Base-by-base conservation (phyloP, 768 basidiomycete species). In the Tephrocybe sp. region DNA sequence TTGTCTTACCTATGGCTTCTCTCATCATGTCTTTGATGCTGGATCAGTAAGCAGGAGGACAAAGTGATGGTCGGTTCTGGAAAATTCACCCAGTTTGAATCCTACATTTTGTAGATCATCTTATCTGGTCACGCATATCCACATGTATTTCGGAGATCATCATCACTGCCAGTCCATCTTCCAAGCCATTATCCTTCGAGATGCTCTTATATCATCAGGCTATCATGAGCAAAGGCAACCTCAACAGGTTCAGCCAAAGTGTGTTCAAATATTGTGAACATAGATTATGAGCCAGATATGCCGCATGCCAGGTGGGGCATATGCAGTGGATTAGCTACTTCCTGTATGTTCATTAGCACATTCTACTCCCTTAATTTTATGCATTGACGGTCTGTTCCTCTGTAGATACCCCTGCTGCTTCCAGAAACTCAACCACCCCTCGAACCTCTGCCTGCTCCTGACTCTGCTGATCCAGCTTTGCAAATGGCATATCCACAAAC, bases 321-420 rank as follows among this genome's bases (percentile, higher is more conserved):
- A 84, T 61, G 73, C 82, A 19, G 83, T 86, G 15, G 83, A 86
- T 46, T 92, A 89, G 90, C 69, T 70, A 39, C 84, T 83, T 18
- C 74, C 76, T 58, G 86, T 84, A 56, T 57, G 71, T 59, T 49
- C 1, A n/a, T n/a, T 6, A 41, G 21, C 5, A 11, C 26, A 28
- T 24, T 34, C 9, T 39, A 18, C 16, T 13, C 19, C 25, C 1
- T 30, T 11, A 22, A 11, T 16, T 11, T 30, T 12, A 8, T 39
- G 26, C 4, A 44, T 3, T 5, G 25, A 25, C 35, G 27, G 26
- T 31, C 31, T 44, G 6, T 32, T 57, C 18, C 45, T 36, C 49
- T 64, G 56, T 64, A 57, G 72, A 73, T 60, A 61, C 70, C 58
- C 51, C 62, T 70, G 36, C 72, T 69, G 2, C 68, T 67, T 5